Evolutionary conservation across 352 stramenopile species (phyloP), one percentile per base, ranked within the genome.

Genomic region (Globisporangium orthogonon): DNA sequence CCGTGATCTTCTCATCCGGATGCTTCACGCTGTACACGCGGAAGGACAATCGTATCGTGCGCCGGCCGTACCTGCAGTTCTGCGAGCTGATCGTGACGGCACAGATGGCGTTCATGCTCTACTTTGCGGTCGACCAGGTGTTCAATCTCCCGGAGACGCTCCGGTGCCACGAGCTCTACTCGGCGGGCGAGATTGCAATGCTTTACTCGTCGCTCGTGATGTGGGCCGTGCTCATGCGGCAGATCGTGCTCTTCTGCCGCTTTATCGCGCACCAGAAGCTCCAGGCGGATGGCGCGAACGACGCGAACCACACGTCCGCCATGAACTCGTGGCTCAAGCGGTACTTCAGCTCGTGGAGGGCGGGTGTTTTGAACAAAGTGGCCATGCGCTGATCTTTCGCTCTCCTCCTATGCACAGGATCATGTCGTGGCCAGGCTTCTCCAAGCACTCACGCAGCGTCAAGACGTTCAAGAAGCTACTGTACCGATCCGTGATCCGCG

Each of bases 241-340:
- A 91, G 60, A 76, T 86, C 49, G 58, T 86, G 6, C 56, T 89
- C 2, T 91, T 91, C 50, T 86, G 74, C 28, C 76, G 78, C 41
- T 92, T 92, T 37, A 65, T 87, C 30, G 78, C 75, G 44, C 82
- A 92, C 59, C 68, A 88, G 18, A 89, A 89, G 60, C 73, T 92
- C 0, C 82, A 92, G 39, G 72, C 80, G 0, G 79, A 87, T 41
- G 73, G 75, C 4, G 71, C 62, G 0, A 86, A 91, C 52, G 82
- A 89, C 60, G 65, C 77, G 14, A 74, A 69, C 0, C 78, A 91
- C 58, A 89, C 82, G 9, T 87, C 82, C 3, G 67, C 68, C 7
- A 60, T 89, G 9, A 72, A 70, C 18, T 69, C 67, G 47, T 83
- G 71, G 63, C 60, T 81, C 2, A 70, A 68, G 55, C 51, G 64